Conservation (phyloP, 2,329 filamentous ascomycete species). For the Aspergillus cejpii region DNA sequence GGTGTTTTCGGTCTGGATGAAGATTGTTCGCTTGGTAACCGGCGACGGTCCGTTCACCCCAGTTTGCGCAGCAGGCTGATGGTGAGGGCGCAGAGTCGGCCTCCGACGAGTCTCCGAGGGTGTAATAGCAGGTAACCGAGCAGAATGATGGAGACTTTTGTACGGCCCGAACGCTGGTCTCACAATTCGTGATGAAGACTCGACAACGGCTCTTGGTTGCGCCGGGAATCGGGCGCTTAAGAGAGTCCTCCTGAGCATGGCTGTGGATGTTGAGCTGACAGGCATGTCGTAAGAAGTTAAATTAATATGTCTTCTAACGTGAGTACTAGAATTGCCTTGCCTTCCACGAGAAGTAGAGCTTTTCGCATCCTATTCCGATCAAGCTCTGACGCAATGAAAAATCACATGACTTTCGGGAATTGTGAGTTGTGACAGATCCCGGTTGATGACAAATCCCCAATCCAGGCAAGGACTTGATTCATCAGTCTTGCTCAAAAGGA, state of each 20-base stretch:
- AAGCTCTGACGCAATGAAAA: constrained; percentile 30
- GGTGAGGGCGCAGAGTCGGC: constrained; percentile 41
- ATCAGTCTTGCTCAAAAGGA: too few species aligned
- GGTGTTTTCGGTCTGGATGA: constrained; percentile 94
- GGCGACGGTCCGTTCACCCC: constrained; percentile 37
- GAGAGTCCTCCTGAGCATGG: constrained; percentile 28
- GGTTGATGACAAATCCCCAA: constrained; percentile 23
- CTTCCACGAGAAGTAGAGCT: constrained; percentile 5
- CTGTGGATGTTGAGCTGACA: constrained; percentile 27
- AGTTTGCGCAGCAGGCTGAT: constrained; percentile 34
- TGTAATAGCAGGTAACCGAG: constrained; percentile 43
- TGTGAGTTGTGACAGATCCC: constrained; percentile 2
- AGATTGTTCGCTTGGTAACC: constrained; percentile 64
- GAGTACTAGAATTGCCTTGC: too few species aligned
- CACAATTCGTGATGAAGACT: constrained; percentile 25
- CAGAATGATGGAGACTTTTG: constrained; percentile 40
- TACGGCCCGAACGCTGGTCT: constrained; percentile 25
- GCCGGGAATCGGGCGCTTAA: constrained; percentile 19
- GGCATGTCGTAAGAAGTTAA: constrained; percentile 26
- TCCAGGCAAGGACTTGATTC: too few species aligned
- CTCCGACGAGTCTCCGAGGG: constrained; percentile 43
- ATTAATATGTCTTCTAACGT: too few species aligned
- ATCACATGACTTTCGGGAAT: constrained; percentile 23
- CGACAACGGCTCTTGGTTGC: constrained; percentile 14
- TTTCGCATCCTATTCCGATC: constrained; percentile 5